Base-by-base conservation (phyloP, 805 yeast species). In the Debaryomyces tyrocola region DNA sequence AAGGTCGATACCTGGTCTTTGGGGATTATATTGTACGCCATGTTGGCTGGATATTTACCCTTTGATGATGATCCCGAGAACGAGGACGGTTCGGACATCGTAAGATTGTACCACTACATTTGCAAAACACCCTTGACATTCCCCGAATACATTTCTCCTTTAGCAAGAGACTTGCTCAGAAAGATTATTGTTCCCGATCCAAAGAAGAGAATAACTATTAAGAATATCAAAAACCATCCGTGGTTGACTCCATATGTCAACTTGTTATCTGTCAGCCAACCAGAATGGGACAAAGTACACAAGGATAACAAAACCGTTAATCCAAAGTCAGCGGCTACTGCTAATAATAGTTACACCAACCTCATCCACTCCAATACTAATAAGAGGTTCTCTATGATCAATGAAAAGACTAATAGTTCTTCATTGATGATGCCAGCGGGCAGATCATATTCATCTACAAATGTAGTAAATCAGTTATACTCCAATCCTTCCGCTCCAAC, bases 1-100 rank as follows among this genome's bases (percentile, higher is more conserved):
- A 90, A 90, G 66, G 97, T 90, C 28, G 99, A 94, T 67, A 86
- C 91, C 37, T 94, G 99, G 99, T 89, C 97, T 0, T 83, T 96
- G 58, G 99, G 99, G 49, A 91, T 94, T 24, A 94, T 94, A 44
- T 70, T 94, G 37, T 94, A 90, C 62, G 97, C 98, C 9, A 94
- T 94, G 96, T 74, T 94, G 41, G 92, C 98, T 0, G 99, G 99
- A 1, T 94, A 94, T 66, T 75, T 94, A 50, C 99, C 99, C 0
- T 94, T 90, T 74, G 99, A 94, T 62, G 99, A 94, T 66, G 99
- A 94, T 64, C 94, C 96, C 17, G 85, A 87, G 45, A 94, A 94
- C 61, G 98, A 97, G 31, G 97, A 92, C 63, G 96, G 97, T 43
- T 87, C 91, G 46, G 95, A 94, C 66, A 92, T 94, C 60, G 88